Evolutionary conservation across 176 grass and related monocot genomes (phyloP).

Genomic region (Aegilops sharonensis): DNA sequence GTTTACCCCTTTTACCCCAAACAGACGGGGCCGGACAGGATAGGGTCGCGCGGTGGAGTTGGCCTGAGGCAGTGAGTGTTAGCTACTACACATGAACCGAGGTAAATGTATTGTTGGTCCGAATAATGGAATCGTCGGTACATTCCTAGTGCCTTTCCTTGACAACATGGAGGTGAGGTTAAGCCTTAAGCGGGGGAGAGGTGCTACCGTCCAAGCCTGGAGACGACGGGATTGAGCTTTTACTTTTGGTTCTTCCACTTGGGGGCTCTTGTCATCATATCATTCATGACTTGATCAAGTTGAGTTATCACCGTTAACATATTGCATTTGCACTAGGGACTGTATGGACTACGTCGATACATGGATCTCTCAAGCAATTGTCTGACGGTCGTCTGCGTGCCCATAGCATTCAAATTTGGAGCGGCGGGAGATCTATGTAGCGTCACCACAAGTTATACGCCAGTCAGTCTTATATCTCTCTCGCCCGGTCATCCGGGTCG

Average conservation of each 20-base stretch:
- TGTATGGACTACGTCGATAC: too few species aligned
- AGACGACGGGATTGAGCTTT: not conserved
- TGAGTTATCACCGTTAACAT: not conserved
- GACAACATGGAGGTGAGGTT: not conserved
- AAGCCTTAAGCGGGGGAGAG: not conserved
- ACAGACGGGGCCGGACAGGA: too few species aligned
- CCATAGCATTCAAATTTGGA: too few species aligned
- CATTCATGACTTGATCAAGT: not conserved
- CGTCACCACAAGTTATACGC: too few species aligned
- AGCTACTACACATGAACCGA: constrained; percentile 21
- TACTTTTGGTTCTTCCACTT: constrained; percentile 20
- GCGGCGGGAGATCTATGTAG: too few species aligned
- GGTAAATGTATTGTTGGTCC: constrained; percentile 27
- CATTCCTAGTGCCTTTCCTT: constrained; percentile 19
- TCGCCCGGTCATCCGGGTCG: too few species aligned
- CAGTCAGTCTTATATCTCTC: too few species aligned
- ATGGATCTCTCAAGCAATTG: too few species aligned
- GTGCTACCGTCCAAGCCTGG: constrained; percentile 21
- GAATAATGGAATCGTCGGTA: constrained; percentile 42
- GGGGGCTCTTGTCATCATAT: not conserved
- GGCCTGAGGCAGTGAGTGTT: not conserved
- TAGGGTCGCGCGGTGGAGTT: too few species aligned
- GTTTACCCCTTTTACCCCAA: too few species aligned
- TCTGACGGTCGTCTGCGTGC: too few species aligned
- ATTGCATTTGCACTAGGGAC: too few species aligned